phyloP scores from a whole-genome alignment of 352 stramenopile species.

The Phytopythium boreale region DNA sequence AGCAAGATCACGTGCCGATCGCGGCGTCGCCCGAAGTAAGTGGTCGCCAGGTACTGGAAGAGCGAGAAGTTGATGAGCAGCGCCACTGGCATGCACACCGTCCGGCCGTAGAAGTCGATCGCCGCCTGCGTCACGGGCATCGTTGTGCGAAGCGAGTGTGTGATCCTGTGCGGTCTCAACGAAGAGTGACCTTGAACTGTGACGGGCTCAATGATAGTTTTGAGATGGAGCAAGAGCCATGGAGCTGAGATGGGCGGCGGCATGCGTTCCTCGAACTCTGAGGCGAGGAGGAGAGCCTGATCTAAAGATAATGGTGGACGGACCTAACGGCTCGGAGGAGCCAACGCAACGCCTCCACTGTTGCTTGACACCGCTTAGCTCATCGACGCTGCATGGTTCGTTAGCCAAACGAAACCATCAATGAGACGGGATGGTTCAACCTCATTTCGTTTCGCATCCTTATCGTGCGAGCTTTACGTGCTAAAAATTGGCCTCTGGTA shows the following conservation, averaged over 20 bases:
- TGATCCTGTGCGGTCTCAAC: neutral
- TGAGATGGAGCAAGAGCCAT: neutral
- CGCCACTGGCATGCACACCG: slow-evolving; percentile 9
- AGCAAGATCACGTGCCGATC: slow-evolving; percentile 16
- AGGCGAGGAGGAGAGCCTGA: too few species aligned
- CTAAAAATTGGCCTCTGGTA: neutral
- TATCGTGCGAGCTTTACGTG: neutral
- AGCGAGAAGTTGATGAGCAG: slow-evolving; percentile 15
- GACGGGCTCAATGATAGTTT: neutral
- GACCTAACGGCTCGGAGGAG: neutral
- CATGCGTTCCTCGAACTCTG: neutral
- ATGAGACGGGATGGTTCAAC: neutral
- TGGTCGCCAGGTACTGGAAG: slow-evolving; percentile 13
- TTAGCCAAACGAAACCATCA: neutral
- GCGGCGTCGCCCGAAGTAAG: slow-evolving; percentile 15
- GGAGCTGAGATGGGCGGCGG: too few species aligned
- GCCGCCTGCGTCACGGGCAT: slow-evolving; percentile 5
- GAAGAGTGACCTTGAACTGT: neutral
- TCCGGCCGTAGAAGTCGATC: slow-evolving; percentile 8
- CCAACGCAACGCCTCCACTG: neutral
- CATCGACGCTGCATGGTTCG: too few species aligned
- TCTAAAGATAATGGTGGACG: neutral
- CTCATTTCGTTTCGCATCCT: too few species aligned
- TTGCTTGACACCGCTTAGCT: neutral
- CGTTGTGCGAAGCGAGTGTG: neutral